These are phyloP conservation scores for Colletotrichum lindemuthianum DNA, from an alignment of 2,329 filamentous ascomycete genomes.

Conservation along the genomic window DNA sequence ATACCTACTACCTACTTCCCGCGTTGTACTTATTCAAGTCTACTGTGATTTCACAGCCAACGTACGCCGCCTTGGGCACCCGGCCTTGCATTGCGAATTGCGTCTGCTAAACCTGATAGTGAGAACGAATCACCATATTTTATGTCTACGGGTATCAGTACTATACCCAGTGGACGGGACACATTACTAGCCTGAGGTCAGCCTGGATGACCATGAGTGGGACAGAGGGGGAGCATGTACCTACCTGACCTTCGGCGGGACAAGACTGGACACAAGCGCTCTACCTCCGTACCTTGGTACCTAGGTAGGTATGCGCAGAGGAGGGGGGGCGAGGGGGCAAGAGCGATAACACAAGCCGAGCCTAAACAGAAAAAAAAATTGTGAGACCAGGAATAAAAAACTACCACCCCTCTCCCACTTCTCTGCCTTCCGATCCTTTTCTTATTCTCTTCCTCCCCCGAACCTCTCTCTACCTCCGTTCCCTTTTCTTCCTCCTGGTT, in stretches of 20 bases:
- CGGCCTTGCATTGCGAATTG: slow-evolving; percentile 5
- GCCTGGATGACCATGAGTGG: slow-evolving; percentile 1
- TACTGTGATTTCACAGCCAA: no score
- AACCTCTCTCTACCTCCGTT: slow-evolving; percentile 45
- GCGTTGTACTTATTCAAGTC: no score
- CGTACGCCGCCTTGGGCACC: no score
- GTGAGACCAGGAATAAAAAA: slow-evolving; percentile 46
- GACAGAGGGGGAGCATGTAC: no score
- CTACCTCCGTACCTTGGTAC: no score
- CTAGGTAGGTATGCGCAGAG: no score
- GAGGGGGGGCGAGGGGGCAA: slow-evolving; percentile 15
- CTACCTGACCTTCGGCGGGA: no score
- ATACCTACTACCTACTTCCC: no score
- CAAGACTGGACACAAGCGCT: no score
- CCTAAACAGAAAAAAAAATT: neutral
- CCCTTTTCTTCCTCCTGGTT: slow-evolving; percentile 46
- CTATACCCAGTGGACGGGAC: no score
- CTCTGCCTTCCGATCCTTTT: slow-evolving; percentile 37
- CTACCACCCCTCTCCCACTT: slow-evolving; percentile 40
- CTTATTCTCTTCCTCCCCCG: slow-evolving; percentile 41
- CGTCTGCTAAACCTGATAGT: neutral
- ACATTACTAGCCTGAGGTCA: neutral
- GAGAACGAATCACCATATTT: neutral
- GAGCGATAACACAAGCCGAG: slow-evolving; percentile 32
- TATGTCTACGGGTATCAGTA: no score